Conservation (phyloP, 1,284 basidiomycete species). For the Moesziomyces globuligerus region DNA sequence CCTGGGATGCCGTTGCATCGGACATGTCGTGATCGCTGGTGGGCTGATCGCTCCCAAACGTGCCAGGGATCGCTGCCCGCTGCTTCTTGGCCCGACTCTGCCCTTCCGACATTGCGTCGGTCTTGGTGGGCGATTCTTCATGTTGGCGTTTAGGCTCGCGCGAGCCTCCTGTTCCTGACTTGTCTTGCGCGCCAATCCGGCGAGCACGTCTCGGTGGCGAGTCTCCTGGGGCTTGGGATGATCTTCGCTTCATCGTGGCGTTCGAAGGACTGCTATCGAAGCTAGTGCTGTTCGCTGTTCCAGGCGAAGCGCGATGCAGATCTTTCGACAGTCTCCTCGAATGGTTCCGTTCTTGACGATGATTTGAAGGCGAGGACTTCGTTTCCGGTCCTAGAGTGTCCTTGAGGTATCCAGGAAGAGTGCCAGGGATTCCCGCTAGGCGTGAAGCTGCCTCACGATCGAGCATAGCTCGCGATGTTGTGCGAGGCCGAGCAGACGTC, state of each 20-base stretch:
- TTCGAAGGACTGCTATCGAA: conserved; percentile 9
- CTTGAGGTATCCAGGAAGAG: conserved; percentile 38
- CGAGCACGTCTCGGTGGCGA: background rate
- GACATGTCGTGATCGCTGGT: conserved; percentile 29
- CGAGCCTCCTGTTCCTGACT: conserved; percentile 1
- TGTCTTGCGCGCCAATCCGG: background rate
- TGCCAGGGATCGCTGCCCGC: conserved; percentile 16
- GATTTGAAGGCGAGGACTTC: background rate
- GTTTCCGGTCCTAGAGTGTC: conserved; percentile 1
- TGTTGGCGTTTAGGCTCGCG: conserved; percentile 18
- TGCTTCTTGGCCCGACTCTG: conserved; percentile 6
- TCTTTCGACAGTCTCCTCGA: background rate
- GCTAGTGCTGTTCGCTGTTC: conserved; percentile 2
- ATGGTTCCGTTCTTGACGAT: background rate
- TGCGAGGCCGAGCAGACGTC: background rate
- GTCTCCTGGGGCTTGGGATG: conserved; percentile 1
- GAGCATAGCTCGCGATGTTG: conserved; percentile 12
- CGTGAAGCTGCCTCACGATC: conserved; percentile 28
- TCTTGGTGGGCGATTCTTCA: conserved; percentile 13
- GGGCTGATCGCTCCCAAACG: conserved; percentile 6
- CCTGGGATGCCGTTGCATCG: conserved; percentile 9
- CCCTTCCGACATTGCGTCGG: background rate
- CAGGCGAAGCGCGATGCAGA: conserved; percentile 11
- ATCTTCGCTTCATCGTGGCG: conserved; percentile 7
- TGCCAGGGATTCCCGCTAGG: conserved; percentile 39